Percentiles rank a stretch among this genome's conserved stretches.
Evolutionary conservation across 305 asterid species (phyloP).

Genomic region (Stenogyne calaminthoides): DNA sequence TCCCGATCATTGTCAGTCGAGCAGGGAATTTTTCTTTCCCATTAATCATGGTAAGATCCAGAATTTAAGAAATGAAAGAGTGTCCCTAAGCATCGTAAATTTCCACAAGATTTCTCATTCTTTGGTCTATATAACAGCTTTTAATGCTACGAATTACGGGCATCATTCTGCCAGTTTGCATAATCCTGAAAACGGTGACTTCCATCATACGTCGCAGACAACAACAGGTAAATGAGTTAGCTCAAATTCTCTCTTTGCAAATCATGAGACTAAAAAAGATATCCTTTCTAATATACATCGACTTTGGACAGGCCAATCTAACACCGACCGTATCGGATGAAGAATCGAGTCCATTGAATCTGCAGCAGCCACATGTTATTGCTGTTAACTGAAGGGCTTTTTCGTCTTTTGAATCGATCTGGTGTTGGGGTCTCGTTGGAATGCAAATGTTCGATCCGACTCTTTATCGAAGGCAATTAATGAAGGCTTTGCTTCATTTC

Average conservation of each 20-base stretch:
- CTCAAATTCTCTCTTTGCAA: not conserved
- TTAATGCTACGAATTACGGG: conserved; percentile 66
- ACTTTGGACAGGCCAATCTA: conserved; percentile 43
- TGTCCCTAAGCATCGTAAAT: not conserved
- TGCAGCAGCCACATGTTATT: conserved; percentile 38
- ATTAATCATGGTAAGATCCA: conserved; percentile 63
- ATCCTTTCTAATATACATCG: conserved; percentile 5
- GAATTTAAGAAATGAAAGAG: not conserved
- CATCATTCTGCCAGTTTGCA: conserved; percentile 77
- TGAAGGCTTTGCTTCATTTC: not conserved
- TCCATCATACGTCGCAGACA: conserved; percentile 56
- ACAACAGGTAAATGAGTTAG: conserved; percentile 46
- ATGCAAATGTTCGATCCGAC: not conserved
- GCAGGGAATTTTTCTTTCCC: conserved; percentile 70
- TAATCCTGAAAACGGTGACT: conserved; percentile 75
- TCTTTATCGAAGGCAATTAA: not conserved
- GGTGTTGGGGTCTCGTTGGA: not conserved
- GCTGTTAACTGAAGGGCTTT: conserved; percentile 31
- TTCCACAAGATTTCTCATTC: conserved; percentile 21
- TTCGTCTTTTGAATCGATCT: not conserved
- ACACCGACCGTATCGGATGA: conserved; percentile 46
- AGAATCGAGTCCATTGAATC: conserved; percentile 43
- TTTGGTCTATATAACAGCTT: conserved; percentile 45
- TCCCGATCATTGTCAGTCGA: conserved; percentile 69
- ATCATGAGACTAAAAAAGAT: not conserved